A percentile compares a stretch with the other conserved stretches of the same genome.
These are phyloP conservation scores for Tuctoria greenei DNA, from an alignment of 176 grass and related monocot genomes.

Conservation along the genomic window DNA sequence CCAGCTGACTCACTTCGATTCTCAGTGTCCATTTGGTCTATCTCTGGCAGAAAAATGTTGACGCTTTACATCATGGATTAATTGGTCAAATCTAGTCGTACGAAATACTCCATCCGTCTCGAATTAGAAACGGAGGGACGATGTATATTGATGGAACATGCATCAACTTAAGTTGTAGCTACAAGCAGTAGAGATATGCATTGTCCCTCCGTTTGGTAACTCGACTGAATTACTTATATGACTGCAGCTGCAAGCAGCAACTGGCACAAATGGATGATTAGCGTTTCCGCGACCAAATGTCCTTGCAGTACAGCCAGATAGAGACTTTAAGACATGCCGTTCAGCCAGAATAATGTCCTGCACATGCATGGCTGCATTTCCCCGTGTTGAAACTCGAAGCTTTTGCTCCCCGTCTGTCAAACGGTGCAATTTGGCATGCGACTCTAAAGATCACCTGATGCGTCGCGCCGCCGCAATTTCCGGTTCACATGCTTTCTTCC, in stretches of 20 bases:
- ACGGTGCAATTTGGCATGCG: background rate
- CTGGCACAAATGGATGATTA: background rate
- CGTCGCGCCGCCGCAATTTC: too few relatives aligned
- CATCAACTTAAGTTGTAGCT: background rate
- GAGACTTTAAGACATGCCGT: background rate
- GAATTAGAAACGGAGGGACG: too few relatives aligned
- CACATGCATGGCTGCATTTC: background rate
- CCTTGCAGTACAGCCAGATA: conserved; percentile 9
- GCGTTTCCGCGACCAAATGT: background rate
- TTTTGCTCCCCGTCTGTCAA: background rate
- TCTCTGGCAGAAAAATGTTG: too few relatives aligned
- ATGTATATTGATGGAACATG: too few relatives aligned
- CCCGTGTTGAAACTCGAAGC: background rate
- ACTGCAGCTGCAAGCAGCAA: background rate
- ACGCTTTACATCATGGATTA: background rate
- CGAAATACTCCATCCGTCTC: too few relatives aligned
- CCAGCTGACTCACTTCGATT: too few relatives aligned
- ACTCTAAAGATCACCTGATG: too few relatives aligned
- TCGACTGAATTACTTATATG: background rate
- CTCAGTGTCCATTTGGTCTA: too few relatives aligned
- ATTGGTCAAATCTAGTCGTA: conserved; percentile 1
- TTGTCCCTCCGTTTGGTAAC: too few relatives aligned
- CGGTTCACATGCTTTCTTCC: background rate
- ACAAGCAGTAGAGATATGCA: background rate
- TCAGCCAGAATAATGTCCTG: background rate